Percentiles rank a stretch among this genome's conserved stretches.
Conservation (phyloP, 73 alveolate species). For the Paramecium sexaurelia region DNA sequence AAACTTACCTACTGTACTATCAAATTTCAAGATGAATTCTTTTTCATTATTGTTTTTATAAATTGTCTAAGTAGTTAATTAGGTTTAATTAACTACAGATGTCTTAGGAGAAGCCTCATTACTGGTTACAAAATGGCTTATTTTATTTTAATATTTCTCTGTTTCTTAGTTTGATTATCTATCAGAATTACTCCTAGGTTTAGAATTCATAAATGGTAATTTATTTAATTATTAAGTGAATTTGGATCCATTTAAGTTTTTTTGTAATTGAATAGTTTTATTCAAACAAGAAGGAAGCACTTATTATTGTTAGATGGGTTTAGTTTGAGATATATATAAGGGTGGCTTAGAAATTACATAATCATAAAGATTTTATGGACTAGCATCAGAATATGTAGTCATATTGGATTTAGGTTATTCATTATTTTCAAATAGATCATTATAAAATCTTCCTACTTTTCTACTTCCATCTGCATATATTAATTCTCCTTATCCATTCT, state of each 20-base stretch:
- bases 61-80: not conserved
- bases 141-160: not conserved
- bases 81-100: not conserved
- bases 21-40: not conserved
- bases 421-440: not conserved
- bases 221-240: not conserved
- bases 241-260: not conserved
- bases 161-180: not conserved
- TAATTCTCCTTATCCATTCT: conserved; percentile 72
- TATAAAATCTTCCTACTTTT: conserved; percentile 49
- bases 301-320: not conserved
- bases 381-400: not conserved
- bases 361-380: not conserved
- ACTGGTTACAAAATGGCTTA: not conserved
- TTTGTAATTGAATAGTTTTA: not conserved
- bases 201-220: not conserved
- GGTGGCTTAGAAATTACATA: not conserved
- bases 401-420: not conserved
- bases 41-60: not conserved
- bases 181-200: not conserved
- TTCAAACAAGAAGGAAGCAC: not conserved
- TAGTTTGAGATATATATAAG: not conserved
- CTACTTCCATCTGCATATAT: conserved; percentile 62
- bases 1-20: not conserved
- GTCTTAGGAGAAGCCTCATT: not conserved